Conservation (phyloP, 352 stramenopile genomes). For the Elongisporangium anandrum region DNA sequence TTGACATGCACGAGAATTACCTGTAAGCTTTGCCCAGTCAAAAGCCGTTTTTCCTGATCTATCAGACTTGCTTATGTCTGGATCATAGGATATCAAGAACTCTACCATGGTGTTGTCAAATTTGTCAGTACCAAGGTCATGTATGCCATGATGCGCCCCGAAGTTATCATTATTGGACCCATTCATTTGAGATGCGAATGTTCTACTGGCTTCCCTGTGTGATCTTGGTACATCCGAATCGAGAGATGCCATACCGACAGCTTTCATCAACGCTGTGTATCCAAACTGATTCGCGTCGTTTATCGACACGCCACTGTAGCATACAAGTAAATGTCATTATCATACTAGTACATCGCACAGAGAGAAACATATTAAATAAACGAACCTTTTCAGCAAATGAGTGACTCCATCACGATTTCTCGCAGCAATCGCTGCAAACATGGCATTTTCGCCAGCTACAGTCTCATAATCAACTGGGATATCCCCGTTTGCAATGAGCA, state of each 20-base stretch:
- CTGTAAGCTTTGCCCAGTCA: conserved; percentile 56
- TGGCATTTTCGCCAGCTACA: conserved; percentile 41
- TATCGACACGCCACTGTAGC: conserved; percentile 48
- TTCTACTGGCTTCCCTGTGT: conserved; percentile 3
- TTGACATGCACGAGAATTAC: conserved; percentile 26
- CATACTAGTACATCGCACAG: neutral
- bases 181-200: neutral
- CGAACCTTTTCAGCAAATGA: conserved; percentile 43
- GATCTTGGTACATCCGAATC: conserved; percentile 9
- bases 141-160: neutral
- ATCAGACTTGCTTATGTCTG: conserved; percentile 39
- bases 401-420: conserved; percentile 37
- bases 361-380: neutral
- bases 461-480: conserved; percentile 50
- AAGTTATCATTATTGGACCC: neutral
- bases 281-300: conserved; percentile 43
- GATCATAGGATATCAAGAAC: conserved; percentile 30
- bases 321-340: neutral
- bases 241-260: conserved; percentile 40
- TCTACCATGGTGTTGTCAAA: conserved; percentile 57
- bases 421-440: conserved; percentile 49
- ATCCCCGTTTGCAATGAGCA: conserved; percentile 62
- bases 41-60: conserved; percentile 48
- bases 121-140: neutral
- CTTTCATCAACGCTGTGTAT: conserved; percentile 76